A percentile compares a stretch with the other conserved stretches of the same genome.
phyloP scores from a whole-genome alignment of 2,329 filamentous ascomycete genomes.

The Mariannaea elegans region DNA sequence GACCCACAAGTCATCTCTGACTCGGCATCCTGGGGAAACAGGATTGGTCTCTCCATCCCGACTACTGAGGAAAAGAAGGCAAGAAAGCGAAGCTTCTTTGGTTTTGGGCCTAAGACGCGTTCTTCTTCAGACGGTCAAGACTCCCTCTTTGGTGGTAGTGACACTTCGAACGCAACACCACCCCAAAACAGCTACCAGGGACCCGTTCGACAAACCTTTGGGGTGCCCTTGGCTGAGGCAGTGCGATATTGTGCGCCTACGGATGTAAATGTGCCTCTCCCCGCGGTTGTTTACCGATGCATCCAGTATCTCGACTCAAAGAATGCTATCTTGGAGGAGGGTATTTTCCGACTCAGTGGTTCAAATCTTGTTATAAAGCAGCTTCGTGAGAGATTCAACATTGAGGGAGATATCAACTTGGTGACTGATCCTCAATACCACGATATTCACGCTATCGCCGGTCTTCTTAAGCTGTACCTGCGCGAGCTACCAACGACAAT shows the following conservation, averaged over 20 bases:
- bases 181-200: constrained; percentile 56
- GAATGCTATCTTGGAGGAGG: constrained; percentile 85
- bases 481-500: constrained; percentile 92
- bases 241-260: constrained; percentile 80
- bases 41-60: constrained; percentile 60
- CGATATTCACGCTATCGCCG: constrained; percentile 95
- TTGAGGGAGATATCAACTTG: constrained; percentile 89
- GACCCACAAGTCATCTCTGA: constrained; percentile 88
- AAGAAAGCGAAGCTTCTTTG: constrained; percentile 81
- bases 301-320: constrained; percentile 91
- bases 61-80: constrained; percentile 77
- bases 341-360: constrained; percentile 96
- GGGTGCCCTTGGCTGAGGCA: constrained; percentile 84
- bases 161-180: constrained; percentile 55
- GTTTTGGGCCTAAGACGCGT: constrained; percentile 70
- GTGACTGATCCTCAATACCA: constrained; percentile 85
- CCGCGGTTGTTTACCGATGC: constrained; percentile 93
- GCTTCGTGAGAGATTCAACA: constrained; percentile 92
- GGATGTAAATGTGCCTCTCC: constrained; percentile 79
- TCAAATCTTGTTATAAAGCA: constrained; percentile 94
- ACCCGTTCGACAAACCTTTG: constrained; percentile 79
- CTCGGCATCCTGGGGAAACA: constrained; percentile 86
- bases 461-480: constrained; percentile 91
- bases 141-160: constrained; percentile 60
- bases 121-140: constrained; percentile 68